Conservation (phyloP, 75 land plant genomes). For the Cupressus sempervirens region DNA sequence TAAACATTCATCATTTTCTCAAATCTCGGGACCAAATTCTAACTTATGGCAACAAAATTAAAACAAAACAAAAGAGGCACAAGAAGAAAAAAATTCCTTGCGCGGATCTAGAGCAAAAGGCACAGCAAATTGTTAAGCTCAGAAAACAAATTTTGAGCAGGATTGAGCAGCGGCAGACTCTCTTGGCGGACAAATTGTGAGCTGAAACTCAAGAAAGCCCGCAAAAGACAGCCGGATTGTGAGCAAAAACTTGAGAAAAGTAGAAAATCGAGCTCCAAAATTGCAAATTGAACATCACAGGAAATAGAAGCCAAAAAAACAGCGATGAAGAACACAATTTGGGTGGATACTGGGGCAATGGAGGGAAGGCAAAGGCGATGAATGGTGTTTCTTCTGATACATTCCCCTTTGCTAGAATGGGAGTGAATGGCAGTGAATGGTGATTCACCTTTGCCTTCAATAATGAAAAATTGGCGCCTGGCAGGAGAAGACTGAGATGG, state of each 20-base stretch:
- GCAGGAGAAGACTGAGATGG: too few species aligned
- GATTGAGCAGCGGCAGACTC: not conserved
- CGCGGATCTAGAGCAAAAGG: not conserved
- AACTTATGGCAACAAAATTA: not conserved
- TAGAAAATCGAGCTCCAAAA: not conserved
- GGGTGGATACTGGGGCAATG: too few species aligned
- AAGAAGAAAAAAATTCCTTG: not conserved
- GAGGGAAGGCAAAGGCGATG: not conserved
- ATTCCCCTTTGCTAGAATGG: not conserved
- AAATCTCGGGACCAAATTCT: not conserved
- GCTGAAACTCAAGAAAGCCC: not conserved
- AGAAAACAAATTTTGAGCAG: not conserved
- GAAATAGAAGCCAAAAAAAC: not conserved
- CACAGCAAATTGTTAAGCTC: not conserved
- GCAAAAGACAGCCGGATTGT: not conserved
- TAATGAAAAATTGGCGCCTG: too few species aligned
- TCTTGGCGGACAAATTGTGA: not conserved
- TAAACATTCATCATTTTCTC: not conserved
- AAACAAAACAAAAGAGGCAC: not conserved
- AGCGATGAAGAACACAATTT: too few species aligned
- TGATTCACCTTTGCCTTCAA: too few species aligned
- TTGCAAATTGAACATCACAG: not conserved
- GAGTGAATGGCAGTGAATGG: not conserved
- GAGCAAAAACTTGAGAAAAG: not conserved
- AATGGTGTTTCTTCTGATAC: too few species aligned